A percentile compares a stretch with the other conserved stretches of the same genome.
Conservation (phyloP, 108 stramenopile genomes). For the Fragilaria crotonensis region DNA sequence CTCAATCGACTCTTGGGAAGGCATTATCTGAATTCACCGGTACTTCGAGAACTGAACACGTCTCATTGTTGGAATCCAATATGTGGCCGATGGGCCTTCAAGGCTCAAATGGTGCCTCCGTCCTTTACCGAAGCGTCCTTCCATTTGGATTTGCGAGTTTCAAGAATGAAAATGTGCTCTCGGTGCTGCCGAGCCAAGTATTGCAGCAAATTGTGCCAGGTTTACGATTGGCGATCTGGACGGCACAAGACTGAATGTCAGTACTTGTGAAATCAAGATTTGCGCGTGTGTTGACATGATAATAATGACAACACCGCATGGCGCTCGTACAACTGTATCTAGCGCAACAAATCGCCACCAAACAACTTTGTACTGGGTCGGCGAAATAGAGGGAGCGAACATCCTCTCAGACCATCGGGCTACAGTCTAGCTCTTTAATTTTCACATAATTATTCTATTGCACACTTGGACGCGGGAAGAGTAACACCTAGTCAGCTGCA, state of each 20-base stretch:
- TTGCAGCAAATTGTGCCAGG: constrained; percentile 84
- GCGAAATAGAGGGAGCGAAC: too few relatives aligned
- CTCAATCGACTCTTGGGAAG: constrained; percentile 55
- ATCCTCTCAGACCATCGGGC: too few relatives aligned
- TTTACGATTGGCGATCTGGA: constrained; percentile 86
- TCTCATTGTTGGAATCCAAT: constrained; percentile 87
- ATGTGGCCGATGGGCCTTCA: constrained; percentile 84
- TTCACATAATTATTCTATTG: too few relatives aligned
- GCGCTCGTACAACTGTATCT: too few relatives aligned
- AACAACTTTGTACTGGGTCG: too few relatives aligned
- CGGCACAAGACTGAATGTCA: constrained; percentile 85
- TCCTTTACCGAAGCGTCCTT: constrained; percentile 1
- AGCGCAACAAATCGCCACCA: too few relatives aligned
- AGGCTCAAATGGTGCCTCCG: constrained; percentile 20
- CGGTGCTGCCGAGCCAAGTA: constrained; percentile 83
- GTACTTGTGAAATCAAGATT: constrained; percentile 45
- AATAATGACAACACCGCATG: too few relatives aligned
- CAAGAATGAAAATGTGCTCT: constrained; percentile 91
- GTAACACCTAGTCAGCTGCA: too few relatives aligned
- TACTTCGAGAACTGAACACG: constrained; percentile 50
- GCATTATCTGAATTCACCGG: constrained; percentile 53
- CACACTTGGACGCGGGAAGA: too few relatives aligned
- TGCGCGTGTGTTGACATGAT: too few relatives aligned
- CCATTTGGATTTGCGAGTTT: constrained; percentile 35
- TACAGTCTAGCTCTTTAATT: too few relatives aligned